Conservation (phyloP, 2,329 filamentous ascomycete species). For the Tolypocladium tropicale region DNA sequence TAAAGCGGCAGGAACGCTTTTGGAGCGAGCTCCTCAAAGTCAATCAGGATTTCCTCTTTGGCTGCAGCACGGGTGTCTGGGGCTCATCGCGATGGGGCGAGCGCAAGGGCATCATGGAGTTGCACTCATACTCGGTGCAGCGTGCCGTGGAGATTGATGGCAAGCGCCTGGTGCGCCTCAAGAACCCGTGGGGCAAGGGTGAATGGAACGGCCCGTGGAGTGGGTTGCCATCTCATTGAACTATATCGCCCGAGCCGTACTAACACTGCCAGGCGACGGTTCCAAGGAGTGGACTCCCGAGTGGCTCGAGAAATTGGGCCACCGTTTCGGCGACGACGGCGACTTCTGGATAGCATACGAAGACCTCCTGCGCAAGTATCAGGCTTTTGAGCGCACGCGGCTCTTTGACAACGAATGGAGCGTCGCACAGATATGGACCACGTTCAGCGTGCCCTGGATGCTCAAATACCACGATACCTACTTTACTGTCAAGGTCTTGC, state of each 20-base stretch:
- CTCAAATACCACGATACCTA: conserved; percentile 42
- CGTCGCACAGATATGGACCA: conserved; percentile 36
- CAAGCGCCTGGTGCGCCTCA: conserved; percentile 52
- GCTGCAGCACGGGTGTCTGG: conserved; percentile 39
- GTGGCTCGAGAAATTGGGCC: conserved; percentile 61
- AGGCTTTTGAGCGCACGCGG: conserved; percentile 46
- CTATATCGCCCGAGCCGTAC: not conserved
- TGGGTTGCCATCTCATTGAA: conserved; percentile 7
- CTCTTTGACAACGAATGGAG: conserved; percentile 47
- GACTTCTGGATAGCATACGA: conserved; percentile 52
- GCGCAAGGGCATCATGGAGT: conserved; percentile 45
- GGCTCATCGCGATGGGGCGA: conserved; percentile 20
- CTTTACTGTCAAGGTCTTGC: conserved; percentile 40
- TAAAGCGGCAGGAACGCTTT: conserved; percentile 35
- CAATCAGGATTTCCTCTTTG: conserved; percentile 68
- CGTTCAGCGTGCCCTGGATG: conserved; percentile 45
- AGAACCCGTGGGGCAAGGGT: conserved; percentile 71
- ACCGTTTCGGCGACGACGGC: conserved; percentile 69
- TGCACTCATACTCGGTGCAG: conserved; percentile 54
- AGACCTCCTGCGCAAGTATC: conserved; percentile 48
- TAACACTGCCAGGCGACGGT: conserved; percentile 45
- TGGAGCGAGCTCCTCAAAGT: conserved; percentile 72
- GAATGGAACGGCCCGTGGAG: conserved; percentile 79
- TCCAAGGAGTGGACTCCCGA: conserved; percentile 78
- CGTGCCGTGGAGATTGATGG: conserved; percentile 45